These are phyloP conservation scores for Durotheca rogersii DNA, from an alignment of 495 filamentous ascomycete species.

Conservation along the genomic window DNA sequence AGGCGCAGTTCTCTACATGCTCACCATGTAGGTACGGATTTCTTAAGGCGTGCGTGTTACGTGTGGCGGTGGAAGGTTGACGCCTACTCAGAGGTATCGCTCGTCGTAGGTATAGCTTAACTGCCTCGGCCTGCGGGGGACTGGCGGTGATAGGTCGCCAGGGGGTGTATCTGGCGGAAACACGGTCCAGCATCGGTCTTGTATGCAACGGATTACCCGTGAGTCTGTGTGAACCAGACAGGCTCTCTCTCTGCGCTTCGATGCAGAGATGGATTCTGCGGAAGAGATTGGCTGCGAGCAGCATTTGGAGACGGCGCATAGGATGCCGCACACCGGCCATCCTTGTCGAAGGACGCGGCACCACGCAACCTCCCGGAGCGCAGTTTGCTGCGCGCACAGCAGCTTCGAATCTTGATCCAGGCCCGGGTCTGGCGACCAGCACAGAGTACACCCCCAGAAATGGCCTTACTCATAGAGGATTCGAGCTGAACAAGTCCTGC, in stretches of 20 bases:
- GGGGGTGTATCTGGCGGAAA: slow-evolving; percentile 15
- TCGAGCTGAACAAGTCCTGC: slow-evolving; percentile 7
- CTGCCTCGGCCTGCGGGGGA: slow-evolving; percentile 18
- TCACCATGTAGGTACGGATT: no score
- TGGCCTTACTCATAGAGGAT: slow-evolving; percentile 23
- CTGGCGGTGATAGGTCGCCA: slow-evolving; percentile 5
- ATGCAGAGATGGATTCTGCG: slow-evolving; percentile 8
- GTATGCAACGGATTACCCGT: slow-evolving; percentile 15
- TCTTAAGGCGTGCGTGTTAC: no score
- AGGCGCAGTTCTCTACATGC: no score
- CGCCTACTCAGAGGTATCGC: no score
- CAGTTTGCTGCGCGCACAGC: slow-evolving; percentile 7
- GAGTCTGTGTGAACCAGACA: no score
- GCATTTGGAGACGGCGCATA: slow-evolving; percentile 4
- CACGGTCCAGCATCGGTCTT: slow-evolving; percentile 20
- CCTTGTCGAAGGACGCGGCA: slow-evolving; percentile 8
- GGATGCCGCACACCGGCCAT: slow-evolving; percentile 17
- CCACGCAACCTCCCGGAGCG: slow-evolving; percentile 10
- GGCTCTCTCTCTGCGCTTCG: slow-evolving; percentile 12
- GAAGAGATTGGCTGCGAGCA: slow-evolving; percentile 10
- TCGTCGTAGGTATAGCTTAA: no score
- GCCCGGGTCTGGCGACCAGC: slow-evolving; percentile 14
- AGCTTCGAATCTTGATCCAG: slow-evolving; percentile 14
- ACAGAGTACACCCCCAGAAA: slow-evolving; percentile 6
- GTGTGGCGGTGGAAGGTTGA: slow-evolving; percentile 28